A percentile compares a stretch with the other conserved stretches of the same genome.
Conservation (phyloP, 306 rosid genomes). For the Quercus cerris region DNA sequence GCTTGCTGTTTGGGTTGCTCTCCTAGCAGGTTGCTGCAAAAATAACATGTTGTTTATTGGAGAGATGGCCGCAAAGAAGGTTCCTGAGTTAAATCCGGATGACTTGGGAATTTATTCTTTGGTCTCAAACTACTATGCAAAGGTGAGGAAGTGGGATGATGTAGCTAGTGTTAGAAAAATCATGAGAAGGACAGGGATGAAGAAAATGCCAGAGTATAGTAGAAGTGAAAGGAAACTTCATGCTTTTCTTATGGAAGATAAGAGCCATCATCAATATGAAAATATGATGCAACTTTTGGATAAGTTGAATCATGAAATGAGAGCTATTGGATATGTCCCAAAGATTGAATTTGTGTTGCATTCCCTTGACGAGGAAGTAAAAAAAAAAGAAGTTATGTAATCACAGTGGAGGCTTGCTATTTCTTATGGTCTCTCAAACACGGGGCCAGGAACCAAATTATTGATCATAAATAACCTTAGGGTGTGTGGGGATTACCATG, state of each 20-base stretch:
- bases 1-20: conserved; percentile 41
- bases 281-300: too few species aligned
- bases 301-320: too few species aligned
- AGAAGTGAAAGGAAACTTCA: too few species aligned
- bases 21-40: conserved; percentile 42
- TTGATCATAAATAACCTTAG: background rate
- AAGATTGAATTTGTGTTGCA: too few species aligned
- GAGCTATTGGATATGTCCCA: too few species aligned
- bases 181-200: too few species aligned
- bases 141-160: background rate
- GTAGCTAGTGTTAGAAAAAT: too few species aligned
- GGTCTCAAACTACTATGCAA: conserved; percentile 40
- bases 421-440: background rate
- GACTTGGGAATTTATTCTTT: conserved; percentile 35
- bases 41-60: conserved; percentile 18
- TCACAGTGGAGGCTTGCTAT: background rate
- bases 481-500: background rate
- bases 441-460: background rate
- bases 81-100: conserved; percentile 27
- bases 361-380: too few species aligned
- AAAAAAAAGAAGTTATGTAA: too few species aligned
- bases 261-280: too few species aligned
- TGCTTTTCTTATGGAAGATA: too few species aligned
- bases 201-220: too few species aligned
- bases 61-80: conserved; percentile 13